Conservation (phyloP, 331 rosid genomes). For the Malus hybrid region DNA sequence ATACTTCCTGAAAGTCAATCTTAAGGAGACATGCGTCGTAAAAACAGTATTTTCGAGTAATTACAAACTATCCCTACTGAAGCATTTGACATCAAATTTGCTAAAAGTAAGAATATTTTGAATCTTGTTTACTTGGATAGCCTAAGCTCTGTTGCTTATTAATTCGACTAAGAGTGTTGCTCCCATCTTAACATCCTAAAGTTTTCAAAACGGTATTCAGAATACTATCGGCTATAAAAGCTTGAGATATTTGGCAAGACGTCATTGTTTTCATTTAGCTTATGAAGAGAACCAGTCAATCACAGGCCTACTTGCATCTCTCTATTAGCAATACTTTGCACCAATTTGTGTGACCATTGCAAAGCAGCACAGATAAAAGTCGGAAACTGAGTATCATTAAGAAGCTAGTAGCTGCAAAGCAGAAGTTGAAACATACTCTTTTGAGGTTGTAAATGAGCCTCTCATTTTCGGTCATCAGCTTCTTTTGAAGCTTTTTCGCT, state of each 20-base stretch:
- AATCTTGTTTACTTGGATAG: not conserved
- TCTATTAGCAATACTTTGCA: not conserved
- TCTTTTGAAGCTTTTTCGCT: slow-evolving; percentile 78
- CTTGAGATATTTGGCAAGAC: not conserved
- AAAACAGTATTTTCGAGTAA: not conserved
- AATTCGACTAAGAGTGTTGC: not conserved
- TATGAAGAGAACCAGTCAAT: not conserved
- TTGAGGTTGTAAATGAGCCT: slow-evolving; percentile 83
- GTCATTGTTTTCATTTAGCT: not conserved
- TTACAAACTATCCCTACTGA: not conserved
- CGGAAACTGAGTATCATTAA: not conserved
- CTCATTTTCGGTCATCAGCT: slow-evolving; percentile 94
- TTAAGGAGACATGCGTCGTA: too few relatives aligned
- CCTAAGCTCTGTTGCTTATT: not conserved
- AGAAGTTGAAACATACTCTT: slow-evolving; percentile 44
- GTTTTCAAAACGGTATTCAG: not conserved
- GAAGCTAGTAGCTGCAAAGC: not conserved
- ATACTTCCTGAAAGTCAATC: too few relatives aligned
- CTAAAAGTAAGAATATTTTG: not conserved
- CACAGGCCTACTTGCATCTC: not conserved
- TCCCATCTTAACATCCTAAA: not conserved
- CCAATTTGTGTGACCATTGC: not conserved
- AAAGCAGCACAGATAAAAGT: not conserved
- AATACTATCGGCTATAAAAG: not conserved
- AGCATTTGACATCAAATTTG: not conserved